Evolutionary conservation across 306 rosid genomes (phyloP).

Genomic region (Vigna reflexopilosa): DNA sequence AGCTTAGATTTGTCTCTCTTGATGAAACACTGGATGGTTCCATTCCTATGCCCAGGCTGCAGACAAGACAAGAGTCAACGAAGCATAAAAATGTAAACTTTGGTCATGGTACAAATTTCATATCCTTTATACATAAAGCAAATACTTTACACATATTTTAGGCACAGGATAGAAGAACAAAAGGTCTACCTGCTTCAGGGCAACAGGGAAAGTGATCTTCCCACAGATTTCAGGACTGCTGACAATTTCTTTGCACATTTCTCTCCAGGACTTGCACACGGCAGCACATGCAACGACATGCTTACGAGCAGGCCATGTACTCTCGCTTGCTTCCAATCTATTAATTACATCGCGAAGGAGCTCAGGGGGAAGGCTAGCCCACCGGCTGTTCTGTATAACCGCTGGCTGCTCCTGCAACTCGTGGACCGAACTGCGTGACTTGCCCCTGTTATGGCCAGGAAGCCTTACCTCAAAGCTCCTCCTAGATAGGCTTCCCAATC

Average conservation of each 20-base stretch:
- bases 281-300: conserved; percentile 90
- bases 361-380: conserved; percentile 98
- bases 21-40: conserved; percentile 88
- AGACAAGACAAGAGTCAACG: conserved; percentile 20
- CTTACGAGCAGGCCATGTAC: conserved; percentile 87
- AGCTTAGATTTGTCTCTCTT: conserved; percentile 90
- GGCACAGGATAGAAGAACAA: background rate
- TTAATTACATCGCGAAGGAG: conserved; percentile 86
- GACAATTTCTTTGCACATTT: conserved; percentile 94
- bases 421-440: conserved; percentile 80
- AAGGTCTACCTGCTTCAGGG: conserved; percentile 76
- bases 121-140: background rate
- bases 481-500: conserved; percentile 89
- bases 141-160: background rate
- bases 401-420: conserved; percentile 71
- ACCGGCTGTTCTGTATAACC: conserved; percentile 76
- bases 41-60: conserved; percentile 95
- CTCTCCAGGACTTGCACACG: conserved; percentile 96
- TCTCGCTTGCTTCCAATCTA: conserved; percentile 91
- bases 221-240: conserved; percentile 84
- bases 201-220: conserved; percentile 88
- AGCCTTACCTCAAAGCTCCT: conserved; percentile 90
- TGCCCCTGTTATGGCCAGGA: conserved; percentile 78
- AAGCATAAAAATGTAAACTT: conserved; percentile 17
- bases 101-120: background rate